Conservation (phyloP, 2,329 filamentous ascomycete genomes). For the Aspergillus sp. region DNA sequence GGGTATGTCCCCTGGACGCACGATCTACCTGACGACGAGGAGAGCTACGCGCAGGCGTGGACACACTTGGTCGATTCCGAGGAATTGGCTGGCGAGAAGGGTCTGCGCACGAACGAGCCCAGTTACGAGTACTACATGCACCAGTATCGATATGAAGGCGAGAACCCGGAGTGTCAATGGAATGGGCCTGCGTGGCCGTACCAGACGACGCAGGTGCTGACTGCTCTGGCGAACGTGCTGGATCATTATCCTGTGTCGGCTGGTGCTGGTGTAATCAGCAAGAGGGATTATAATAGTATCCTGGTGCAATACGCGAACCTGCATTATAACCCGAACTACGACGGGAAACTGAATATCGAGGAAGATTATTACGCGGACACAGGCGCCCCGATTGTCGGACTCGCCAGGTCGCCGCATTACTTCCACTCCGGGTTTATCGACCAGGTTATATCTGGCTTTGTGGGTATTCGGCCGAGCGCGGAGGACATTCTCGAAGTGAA, state of each 20-base stretch:
- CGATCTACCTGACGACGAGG: conserved; percentile 41
- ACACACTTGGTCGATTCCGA: conserved; percentile 31
- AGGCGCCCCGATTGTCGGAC: conserved; percentile 42
- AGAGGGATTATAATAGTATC: conserved; percentile 37
- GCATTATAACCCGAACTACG: conserved; percentile 36
- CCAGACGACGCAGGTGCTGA: conserved; percentile 43
- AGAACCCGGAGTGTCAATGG: conserved; percentile 44
- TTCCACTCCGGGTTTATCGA: conserved; percentile 49
- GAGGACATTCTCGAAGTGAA: conserved; percentile 43
- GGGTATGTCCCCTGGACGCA: conserved; percentile 47
- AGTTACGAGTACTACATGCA: conserved; percentile 48
- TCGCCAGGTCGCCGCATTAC: conserved; percentile 46
- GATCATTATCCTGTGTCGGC: conserved; percentile 40
- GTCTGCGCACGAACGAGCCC: conserved; percentile 45
- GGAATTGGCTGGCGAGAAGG: conserved; percentile 35
- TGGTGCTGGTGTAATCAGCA: conserved; percentile 10
- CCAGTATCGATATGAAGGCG: conserved; percentile 34
- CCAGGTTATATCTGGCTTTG: conserved; percentile 41
- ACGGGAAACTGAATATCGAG: conserved; percentile 37
- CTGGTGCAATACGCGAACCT: conserved; percentile 41
- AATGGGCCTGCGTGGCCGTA: conserved; percentile 48
- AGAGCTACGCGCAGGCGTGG: conserved; percentile 32
- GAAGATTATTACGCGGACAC: conserved; percentile 48
- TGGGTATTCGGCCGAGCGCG: conserved; percentile 42
- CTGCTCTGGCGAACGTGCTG: conserved; percentile 44